A percentile compares a stretch with the other conserved stretches of the same genome.
phyloP scores from a whole-genome alignment of 179 eudicot genomes.

The Carnegiea gigantea region DNA sequence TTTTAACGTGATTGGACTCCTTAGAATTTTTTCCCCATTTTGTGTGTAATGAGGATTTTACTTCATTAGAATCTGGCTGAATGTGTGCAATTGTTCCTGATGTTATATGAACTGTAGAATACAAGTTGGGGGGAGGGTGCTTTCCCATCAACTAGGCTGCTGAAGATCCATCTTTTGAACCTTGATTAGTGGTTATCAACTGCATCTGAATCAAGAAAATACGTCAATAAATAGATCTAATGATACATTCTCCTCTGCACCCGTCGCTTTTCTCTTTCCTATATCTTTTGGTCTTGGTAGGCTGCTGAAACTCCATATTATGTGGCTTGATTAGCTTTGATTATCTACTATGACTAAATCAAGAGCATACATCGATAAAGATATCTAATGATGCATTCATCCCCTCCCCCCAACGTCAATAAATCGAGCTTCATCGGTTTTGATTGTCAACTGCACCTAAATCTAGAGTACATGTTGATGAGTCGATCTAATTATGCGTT shows the following conservation, averaged over 20 bases:
- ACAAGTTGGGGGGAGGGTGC: background rate
- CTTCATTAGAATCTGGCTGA: background rate
- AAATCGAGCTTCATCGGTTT: too few relatives aligned
- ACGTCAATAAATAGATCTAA: background rate
- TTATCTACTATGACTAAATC: background rate
- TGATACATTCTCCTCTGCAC: background rate
- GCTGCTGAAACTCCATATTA: background rate
- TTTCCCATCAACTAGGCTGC: background rate
- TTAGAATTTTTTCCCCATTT: background rate
- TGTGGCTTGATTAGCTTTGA: background rate
- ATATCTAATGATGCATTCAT: background rate
- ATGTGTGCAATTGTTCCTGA: background rate
- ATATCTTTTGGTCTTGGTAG: background rate
- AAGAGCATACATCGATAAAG: background rate
- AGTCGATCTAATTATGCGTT: background rate
- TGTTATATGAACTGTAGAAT: background rate
- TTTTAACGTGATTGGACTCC: background rate
- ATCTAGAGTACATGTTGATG: too few relatives aligned
- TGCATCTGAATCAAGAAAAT: background rate
- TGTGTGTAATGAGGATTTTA: background rate
- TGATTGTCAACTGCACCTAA: too few relatives aligned
- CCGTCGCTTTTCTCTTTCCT: too few relatives aligned
- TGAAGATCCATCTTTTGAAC: background rate
- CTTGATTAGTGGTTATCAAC: background rate
- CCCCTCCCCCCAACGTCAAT: too few relatives aligned